Base-by-base conservation (phyloP, 768 basidiomycete genomes). In the Chiua virens region DNA sequence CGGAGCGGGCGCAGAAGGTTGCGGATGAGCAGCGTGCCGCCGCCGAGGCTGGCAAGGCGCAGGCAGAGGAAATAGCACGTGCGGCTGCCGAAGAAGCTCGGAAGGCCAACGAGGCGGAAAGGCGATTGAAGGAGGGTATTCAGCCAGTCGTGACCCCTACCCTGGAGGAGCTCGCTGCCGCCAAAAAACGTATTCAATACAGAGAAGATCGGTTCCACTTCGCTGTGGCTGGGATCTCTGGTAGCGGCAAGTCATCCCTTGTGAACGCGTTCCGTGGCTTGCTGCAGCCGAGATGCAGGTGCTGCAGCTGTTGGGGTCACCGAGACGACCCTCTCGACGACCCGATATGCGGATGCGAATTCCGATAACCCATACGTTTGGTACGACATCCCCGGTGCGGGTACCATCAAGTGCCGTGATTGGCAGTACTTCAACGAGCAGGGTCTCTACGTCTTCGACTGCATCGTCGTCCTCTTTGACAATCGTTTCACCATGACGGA, bases 391-490 rank as follows among this genome's bases (percentile, higher is more conserved):
- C 61, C 60, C 1, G 61, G 61, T 4, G 58, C 61, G 3, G 61
- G 61, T 14, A 60, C 61, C 6, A 6, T 66, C 18, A 59, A 50
- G n/a, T 61, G 66, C 21, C 58, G 59, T 8, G 68, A 66, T 41
- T 72, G 69, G 69, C 59, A 68, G 20, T 73, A 73, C 45, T 73
- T 73, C 58, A 71, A 72, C 20, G 42, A 57, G 4, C 66, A 71
- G 35, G 71, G 71, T 1, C 61, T 73, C 14, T 73, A 67, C 21
- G 60, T 69, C 40, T 72, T 73, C 28, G 72, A 73, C 45, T 65
- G 58, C n/a, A 63, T 72, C 45, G 28, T 72, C 32, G 58, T 73
- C 2, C 44, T 72, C 21, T 63, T 71, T 35, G 63, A 65, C 53
- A 65, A 66, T 45, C 65, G 72, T 0, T 69, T 73, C 52, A 70